Percentiles rank a stretch among this genome's conserved stretches.
These are phyloP conservation scores for Pilasporangium apinafurcum DNA, from an alignment of 352 stramenopile genomes.

Conservation along the genomic window DNA sequence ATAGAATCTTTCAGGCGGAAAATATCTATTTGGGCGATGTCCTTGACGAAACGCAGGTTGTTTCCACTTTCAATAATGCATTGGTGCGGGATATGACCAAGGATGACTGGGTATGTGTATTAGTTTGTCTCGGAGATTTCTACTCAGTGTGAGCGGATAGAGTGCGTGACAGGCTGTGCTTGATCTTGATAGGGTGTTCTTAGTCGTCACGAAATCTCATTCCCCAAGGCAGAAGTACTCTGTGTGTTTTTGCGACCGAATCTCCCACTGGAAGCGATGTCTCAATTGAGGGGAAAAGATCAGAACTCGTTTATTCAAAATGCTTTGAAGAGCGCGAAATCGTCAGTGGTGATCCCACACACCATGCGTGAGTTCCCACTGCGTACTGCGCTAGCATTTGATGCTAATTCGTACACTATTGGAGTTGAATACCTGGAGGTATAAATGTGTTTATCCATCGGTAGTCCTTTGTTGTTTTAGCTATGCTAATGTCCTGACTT, in stretches of 20 bases:
- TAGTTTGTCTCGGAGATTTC: neutral
- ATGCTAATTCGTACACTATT: no score
- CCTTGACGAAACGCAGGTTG: slow-evolving; percentile 33
- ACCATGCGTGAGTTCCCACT: slow-evolving; percentile 52
- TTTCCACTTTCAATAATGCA: slow-evolving; percentile 17
- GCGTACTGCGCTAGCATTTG: slow-evolving; percentile 9
- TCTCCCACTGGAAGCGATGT: slow-evolving; percentile 35
- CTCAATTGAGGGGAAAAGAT: slow-evolving; percentile 17
- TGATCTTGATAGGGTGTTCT: slow-evolving; percentile 25
- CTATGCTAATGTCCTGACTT: neutral
- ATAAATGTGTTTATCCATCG: neutral
- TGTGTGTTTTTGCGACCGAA: slow-evolving; percentile 51
- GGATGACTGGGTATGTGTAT: slow-evolving; percentile 29
- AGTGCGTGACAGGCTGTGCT: neutral
- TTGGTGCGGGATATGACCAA: slow-evolving; percentile 15
- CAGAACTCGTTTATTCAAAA: slow-evolving; percentile 36
- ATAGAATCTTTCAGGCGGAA: slow-evolving; percentile 34
- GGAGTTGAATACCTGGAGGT: no score
- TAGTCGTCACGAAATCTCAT: slow-evolving; percentile 7
- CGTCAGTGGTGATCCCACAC: slow-evolving; percentile 67
- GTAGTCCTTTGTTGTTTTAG: neutral
- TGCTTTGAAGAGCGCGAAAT: slow-evolving; percentile 32
- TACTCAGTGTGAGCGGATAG: no score
- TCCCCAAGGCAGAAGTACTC: slow-evolving; percentile 29
- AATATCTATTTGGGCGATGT: slow-evolving; percentile 41